A percentile compares a stretch with the other conserved stretches of the same genome.
Evolutionary conservation across 306 rosid genomes (phyloP).

Genomic region (Nissolia schottii): DNA sequence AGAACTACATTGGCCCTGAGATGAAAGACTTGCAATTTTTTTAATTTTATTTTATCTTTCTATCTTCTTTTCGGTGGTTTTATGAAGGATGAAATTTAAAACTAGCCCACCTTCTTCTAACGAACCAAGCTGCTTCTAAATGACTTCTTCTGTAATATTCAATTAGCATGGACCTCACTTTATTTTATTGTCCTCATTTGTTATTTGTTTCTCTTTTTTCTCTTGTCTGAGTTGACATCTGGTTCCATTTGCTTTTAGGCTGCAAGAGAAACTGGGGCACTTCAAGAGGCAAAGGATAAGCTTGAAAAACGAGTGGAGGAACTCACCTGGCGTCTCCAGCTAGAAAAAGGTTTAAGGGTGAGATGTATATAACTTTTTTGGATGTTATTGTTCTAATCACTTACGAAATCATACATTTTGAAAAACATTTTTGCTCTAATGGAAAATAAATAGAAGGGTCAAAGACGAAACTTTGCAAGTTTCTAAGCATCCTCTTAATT

Average conservation of each 20-base stretch:
- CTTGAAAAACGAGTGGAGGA: conserved; percentile 85
- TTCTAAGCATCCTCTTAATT: conserved; percentile 2
- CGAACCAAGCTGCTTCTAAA: conserved; percentile 1
- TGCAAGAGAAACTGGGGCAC: conserved; percentile 86
- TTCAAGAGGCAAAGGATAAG: conserved; percentile 83
- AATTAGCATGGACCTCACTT: neutral
- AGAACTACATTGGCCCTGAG: neutral
- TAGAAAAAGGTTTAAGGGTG: conserved; percentile 84
- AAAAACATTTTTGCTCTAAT: conserved; percentile 2
- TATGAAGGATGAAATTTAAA: neutral
- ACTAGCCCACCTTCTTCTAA: conserved; percentile 3
- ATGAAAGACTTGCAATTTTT: neutral
- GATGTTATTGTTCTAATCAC: conserved; percentile 17
- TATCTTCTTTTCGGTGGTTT: neutral
- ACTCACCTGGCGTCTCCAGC: conserved; percentile 77
- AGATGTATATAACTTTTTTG: conserved; percentile 20
- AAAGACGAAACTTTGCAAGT: conserved; percentile 4
- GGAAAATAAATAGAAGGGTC: neutral
- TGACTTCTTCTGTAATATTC: conserved; percentile 7
- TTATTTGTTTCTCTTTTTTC: neutral
- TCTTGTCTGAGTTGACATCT: neutral
- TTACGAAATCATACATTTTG: conserved; percentile 12
- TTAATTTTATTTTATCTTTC: neutral
- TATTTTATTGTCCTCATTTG: conserved; percentile 5
- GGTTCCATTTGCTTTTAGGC: conserved; percentile 52